phyloP scores from a whole-genome alignment of 73 alveolate species.

The Paramecium sonneborni region DNA sequence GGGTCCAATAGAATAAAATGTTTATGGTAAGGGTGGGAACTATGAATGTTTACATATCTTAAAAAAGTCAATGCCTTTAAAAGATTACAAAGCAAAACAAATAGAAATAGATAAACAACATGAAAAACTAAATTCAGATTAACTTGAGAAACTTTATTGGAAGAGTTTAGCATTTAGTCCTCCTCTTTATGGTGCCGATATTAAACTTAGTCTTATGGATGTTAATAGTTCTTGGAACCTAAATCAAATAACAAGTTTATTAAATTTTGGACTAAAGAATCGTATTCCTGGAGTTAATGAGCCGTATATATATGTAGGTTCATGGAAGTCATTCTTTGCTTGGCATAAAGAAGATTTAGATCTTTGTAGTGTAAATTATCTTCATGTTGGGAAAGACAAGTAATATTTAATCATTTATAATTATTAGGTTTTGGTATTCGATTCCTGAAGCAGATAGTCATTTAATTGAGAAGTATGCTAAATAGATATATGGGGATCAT shows the following conservation, averaged over 20 bases:
- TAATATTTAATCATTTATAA: background rate
- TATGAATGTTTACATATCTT: slow-evolving; percentile 73
- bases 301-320: slow-evolving; percentile 84
- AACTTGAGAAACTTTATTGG: slow-evolving; percentile 87
- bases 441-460: slow-evolving; percentile 72
- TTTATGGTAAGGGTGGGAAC: slow-evolving; percentile 80
- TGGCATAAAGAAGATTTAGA: slow-evolving; percentile 95
- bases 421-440: slow-evolving; percentile 79
- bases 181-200: slow-evolving; percentile 91
- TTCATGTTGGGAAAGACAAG: slow-evolving; percentile 87
- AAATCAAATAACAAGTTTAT: slow-evolving; percentile 65
- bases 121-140: slow-evolving; percentile 66
- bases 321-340: slow-evolving; percentile 90
- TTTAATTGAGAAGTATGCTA: slow-evolving; percentile 75
- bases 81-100: slow-evolving; percentile 68
- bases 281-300: slow-evolving; percentile 81
- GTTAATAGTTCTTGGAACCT: slow-evolving; percentile 78
- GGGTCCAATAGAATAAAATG: slow-evolving; percentile 85
- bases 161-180: slow-evolving; percentile 79
- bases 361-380: slow-evolving; percentile 79
- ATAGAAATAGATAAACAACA: slow-evolving; percentile 64
- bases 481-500: slow-evolving; percentile 70
- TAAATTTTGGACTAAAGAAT: slow-evolving; percentile 71
- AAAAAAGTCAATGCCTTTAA: slow-evolving; percentile 75
- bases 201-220: slow-evolving; percentile 75